Evolutionary conservation across 2,329 filamentous ascomycete genomes (phyloP).

Genomic region (Podosphaera xanthii): DNA sequence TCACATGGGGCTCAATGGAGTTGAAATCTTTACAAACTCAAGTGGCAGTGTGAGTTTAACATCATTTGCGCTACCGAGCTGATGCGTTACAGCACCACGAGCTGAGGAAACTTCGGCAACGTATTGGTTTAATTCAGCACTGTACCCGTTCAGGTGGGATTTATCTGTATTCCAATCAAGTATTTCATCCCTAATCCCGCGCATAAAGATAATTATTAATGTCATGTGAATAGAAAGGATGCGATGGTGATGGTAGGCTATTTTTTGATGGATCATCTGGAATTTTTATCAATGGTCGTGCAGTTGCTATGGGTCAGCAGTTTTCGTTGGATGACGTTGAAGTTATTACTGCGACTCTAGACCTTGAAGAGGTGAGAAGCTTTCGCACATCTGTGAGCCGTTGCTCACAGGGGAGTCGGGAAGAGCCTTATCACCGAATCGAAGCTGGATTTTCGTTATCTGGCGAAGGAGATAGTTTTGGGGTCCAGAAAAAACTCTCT

Average conservation of each 20-base stretch:
- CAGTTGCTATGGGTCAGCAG: slow-evolving; percentile 32
- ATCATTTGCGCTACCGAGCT: not conserved
- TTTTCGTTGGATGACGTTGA: slow-evolving; percentile 31
- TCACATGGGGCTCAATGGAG: slow-evolving; percentile 41
- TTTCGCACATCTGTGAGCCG: slow-evolving; percentile 20
- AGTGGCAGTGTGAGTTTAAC: slow-evolving; percentile 22
- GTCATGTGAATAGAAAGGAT: not conserved
- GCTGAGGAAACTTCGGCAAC: slow-evolving; percentile 39
- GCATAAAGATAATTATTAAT: slow-evolving; percentile 19
- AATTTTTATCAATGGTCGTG: slow-evolving; percentile 30
- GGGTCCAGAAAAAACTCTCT: slow-evolving; percentile 23
- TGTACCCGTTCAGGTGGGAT: slow-evolving; percentile 23
- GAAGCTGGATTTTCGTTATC: slow-evolving; percentile 19
- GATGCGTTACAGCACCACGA: slow-evolving; percentile 29
- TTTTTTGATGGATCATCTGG: slow-evolving; percentile 29
- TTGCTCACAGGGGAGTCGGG: slow-evolving; percentile 8
- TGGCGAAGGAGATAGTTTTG: slow-evolving; percentile 19
- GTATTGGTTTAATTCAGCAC: slow-evolving; percentile 36
- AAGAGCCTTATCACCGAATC: slow-evolving; percentile 20
- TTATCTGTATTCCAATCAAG: slow-evolving; percentile 39
- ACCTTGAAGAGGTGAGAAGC: slow-evolving; percentile 46
- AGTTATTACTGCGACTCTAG: slow-evolving; percentile 40
- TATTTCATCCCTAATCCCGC: slow-evolving; percentile 18
- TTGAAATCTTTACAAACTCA: slow-evolving; percentile 50
- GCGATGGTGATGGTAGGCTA: not conserved